Base-by-base conservation (phyloP, 257 asterid genomes). In the Primulina tabacum region DNA sequence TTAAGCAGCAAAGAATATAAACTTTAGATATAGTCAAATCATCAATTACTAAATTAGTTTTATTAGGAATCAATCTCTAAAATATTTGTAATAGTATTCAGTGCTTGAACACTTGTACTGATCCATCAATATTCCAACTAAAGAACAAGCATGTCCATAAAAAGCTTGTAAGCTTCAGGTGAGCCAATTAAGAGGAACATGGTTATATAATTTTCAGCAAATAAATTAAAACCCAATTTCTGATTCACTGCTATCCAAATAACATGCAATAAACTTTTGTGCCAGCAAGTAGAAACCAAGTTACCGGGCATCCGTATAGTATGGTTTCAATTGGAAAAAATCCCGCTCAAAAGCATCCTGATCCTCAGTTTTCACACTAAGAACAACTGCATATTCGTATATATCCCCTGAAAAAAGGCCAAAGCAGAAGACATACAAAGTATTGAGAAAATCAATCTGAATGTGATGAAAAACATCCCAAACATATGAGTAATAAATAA, bases 301-400 rank as follows among this genome's bases (percentile, higher is more conserved):
- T 82, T 84, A 94, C 97, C 91, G 77, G 67, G 97, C 87, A 82
- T 94, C 97, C 11, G 96, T 91, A 64, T 94, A 94, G 79, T 91
- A 94, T 55, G 99, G 97, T 75, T 94, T 94, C 74, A 91, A 86
- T 76, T 91, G 99, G 78, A 82, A 88, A 79, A 88, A 94, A 76
- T 94, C 98, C 79, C 99, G 88, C 83, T 94, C 98, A 65, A 94
- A 89, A 66, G 98, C 92, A 68, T 86, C 94, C 71, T 91, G 97
- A 69, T 94, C 97, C 82, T 91, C 96, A 75, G 73, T 81, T 84
- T 89, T 89, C 83, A 94, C 97, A 59, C 95, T 85, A 60, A 92
- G 76, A 66, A 91, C 84, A 73, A 94, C 96, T 38, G 98, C 99
- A 76, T 88, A 93, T 86, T 94, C 99, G 32, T 85, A 94, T 70